Percentiles rank a stretch among this genome's conserved stretches.
Conservation (phyloP, 352 stramenopile species). For the Phytopythium kandeliae region DNA sequence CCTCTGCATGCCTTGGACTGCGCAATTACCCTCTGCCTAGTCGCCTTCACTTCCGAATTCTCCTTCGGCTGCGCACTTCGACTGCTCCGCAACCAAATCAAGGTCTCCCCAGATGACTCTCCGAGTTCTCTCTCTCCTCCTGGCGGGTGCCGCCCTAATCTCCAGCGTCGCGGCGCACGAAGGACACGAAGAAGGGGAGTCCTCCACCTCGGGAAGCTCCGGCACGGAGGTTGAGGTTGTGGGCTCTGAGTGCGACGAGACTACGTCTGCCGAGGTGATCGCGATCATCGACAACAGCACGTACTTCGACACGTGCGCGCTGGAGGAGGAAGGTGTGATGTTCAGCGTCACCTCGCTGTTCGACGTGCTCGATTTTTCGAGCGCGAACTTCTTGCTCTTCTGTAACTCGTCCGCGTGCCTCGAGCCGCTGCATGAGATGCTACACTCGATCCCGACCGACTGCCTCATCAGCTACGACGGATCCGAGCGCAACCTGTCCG, state of each 20-base stretch:
- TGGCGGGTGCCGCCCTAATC: background rate
- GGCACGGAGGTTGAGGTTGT: background rate
- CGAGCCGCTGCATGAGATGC: constrained; percentile 44
- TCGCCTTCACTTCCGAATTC: background rate
- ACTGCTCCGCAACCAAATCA: background rate
- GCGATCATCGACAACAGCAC: constrained; percentile 37
- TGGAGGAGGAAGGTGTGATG: constrained; percentile 27
- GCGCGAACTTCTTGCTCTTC: constrained; percentile 38
- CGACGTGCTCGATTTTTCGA: constrained; percentile 38
- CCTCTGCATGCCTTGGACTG: no score
- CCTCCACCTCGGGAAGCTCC: background rate
- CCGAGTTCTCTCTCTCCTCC: background rate
- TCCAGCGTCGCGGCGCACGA: background rate
- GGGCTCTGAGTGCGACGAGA: background rate
- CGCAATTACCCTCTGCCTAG: background rate
- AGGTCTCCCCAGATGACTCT: background rate
- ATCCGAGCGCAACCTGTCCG: constrained; percentile 28
- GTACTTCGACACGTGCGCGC: constrained; percentile 46
- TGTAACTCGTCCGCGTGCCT: constrained; percentile 54
- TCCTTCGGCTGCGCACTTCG: background rate
- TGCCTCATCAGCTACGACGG: constrained; percentile 45
- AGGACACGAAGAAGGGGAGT: background rate
- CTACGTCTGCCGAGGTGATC: constrained; percentile 8
- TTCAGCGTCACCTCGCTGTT: constrained; percentile 46
- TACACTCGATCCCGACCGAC: constrained; percentile 25